A percentile compares a stretch with the other conserved stretches of the same genome.
These are phyloP conservation scores for Boletus rubropictus DNA, from an alignment of 768 basidiomycete species.

Conservation along the genomic window DNA sequence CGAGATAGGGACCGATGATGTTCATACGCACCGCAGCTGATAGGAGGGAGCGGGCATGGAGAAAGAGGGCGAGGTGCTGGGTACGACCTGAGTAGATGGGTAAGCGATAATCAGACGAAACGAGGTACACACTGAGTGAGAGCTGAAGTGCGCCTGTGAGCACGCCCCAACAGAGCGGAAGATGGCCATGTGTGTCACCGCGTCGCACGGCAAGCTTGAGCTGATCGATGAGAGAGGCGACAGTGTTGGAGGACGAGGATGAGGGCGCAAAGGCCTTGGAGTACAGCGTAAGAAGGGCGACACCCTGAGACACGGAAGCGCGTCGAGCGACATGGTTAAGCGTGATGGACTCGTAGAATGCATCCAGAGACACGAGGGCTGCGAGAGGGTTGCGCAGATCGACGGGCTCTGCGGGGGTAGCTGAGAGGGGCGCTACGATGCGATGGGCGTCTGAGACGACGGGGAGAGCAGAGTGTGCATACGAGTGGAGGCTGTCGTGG, in stretches of 20 bases:
- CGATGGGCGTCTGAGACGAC: slow-evolving; percentile 74
- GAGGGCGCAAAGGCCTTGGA: slow-evolving; percentile 72
- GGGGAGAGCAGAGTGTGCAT: slow-evolving; percentile 68
- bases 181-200: slow-evolving; percentile 69
- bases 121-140: slow-evolving; percentile 48
- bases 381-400: slow-evolving; percentile 31
- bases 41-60: slow-evolving; percentile 83
- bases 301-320: slow-evolving; percentile 87
- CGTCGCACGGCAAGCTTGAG: slow-evolving; percentile 65
- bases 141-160: slow-evolving; percentile 74
- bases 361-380: slow-evolving; percentile 55
- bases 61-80: slow-evolving; percentile 85
- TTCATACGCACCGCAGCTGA: slow-evolving; percentile 93
- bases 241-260: slow-evolving; percentile 10
- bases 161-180: slow-evolving; percentile 88
- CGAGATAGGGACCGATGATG: slow-evolving; percentile 84
- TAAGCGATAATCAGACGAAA: background rate
- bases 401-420: slow-evolving; percentile 6
- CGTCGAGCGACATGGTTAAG: slow-evolving; percentile 86
- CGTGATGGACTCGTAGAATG: slow-evolving; percentile 76
- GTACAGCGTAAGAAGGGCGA: slow-evolving; percentile 86
- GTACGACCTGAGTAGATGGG: slow-evolving; percentile 54
- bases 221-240: slow-evolving; percentile 46
- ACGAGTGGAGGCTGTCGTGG: slow-evolving; percentile 67
- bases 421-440: slow-evolving; percentile 23